These are phyloP conservation scores for Drechslera avenae DNA, from an alignment of 2,329 filamentous ascomycete genomes.

Conservation along the genomic window DNA sequence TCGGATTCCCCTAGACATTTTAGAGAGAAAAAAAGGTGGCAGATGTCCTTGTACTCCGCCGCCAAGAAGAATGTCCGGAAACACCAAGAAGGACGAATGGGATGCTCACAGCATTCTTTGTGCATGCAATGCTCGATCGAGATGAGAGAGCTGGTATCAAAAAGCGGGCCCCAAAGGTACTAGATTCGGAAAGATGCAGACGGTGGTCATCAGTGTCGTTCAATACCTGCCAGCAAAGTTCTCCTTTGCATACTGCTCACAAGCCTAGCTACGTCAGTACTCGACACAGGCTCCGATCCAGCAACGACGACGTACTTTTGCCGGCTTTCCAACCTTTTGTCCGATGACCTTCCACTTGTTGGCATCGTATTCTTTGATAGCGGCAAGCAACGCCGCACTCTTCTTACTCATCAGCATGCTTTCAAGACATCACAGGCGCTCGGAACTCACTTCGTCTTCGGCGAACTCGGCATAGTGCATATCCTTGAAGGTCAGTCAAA, in stretches of 20 bases:
- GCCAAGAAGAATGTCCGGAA: slow-evolving; percentile 31
- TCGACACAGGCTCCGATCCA: neutral
- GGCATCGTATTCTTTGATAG: slow-evolving; percentile 98
- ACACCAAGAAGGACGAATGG: slow-evolving; percentile 36
- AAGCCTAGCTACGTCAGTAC: slow-evolving; percentile 61
- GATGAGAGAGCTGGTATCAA: slow-evolving; percentile 48
- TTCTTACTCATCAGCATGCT: slow-evolving; percentile 50
- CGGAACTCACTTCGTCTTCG: slow-evolving; percentile 79
- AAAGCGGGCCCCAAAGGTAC: slow-evolving; percentile 34
- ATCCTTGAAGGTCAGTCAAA: slow-evolving; percentile 63
- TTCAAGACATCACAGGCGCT: slow-evolving; percentile 3
- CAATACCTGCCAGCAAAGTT: slow-evolving; percentile 70
- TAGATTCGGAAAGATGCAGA: slow-evolving; percentile 44
- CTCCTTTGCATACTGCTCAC: slow-evolving; percentile 94
- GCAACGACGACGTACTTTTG: slow-evolving; percentile 68
- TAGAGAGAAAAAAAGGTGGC: slow-evolving; percentile 23
- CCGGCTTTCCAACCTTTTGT: slow-evolving; percentile 94
- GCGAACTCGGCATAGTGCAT: slow-evolving; percentile 99
- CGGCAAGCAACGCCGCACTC: slow-evolving; percentile 80
- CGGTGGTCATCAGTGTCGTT: slow-evolving; percentile 50
- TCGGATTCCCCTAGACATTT: slow-evolving; percentile 22
- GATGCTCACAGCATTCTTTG: slow-evolving; percentile 36
- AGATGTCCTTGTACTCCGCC: slow-evolving; percentile 27
- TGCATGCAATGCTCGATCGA: slow-evolving; percentile 37
- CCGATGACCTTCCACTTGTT: slow-evolving; percentile 99